phyloP scores from a whole-genome alignment of 352 stramenopile species.

The Phytophthora ramorum region DNA sequence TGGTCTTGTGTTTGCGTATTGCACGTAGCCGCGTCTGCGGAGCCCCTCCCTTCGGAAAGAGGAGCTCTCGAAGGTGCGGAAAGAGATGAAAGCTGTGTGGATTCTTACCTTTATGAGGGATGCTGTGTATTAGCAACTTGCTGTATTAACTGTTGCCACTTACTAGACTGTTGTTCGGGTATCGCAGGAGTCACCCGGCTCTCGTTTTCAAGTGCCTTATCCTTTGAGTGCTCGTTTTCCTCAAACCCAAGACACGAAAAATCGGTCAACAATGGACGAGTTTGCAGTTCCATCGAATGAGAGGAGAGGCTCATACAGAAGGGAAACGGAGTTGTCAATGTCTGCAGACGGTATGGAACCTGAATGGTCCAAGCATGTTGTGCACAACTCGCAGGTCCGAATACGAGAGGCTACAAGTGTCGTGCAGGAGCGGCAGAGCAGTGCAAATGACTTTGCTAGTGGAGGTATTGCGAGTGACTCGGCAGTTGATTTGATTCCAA shows the following conservation, averaged over 20 bases:
- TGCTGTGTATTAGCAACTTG: neutral
- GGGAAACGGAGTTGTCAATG: slow-evolving; percentile 7
- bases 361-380: neutral
- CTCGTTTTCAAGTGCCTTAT: slow-evolving; percentile 14
- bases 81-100: neutral
- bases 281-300: neutral
- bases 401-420: neutral
- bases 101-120: neutral
- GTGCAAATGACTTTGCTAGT: neutral
- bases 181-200: neutral
- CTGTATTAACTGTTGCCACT: neutral
- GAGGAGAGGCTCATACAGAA: neutral
- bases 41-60: slow-evolving; percentile 55
- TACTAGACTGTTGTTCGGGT: slow-evolving; percentile 13
- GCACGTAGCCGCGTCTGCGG: slow-evolving; percentile 37
- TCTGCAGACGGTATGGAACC: neutral
- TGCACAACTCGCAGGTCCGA: neutral
- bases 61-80: slow-evolving; percentile 42
- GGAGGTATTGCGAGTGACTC: neutral
- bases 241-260: slow-evolving; percentile 4
- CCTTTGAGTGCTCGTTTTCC: slow-evolving; percentile 25
- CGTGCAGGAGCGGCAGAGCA: neutral
- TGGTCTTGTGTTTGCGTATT: neutral
- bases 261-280: neutral
- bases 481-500: neutral